Evolutionary conservation across 1,139 yeast genomes (phyloP).

Genomic region (Suhomyces atakaporum): DNA sequence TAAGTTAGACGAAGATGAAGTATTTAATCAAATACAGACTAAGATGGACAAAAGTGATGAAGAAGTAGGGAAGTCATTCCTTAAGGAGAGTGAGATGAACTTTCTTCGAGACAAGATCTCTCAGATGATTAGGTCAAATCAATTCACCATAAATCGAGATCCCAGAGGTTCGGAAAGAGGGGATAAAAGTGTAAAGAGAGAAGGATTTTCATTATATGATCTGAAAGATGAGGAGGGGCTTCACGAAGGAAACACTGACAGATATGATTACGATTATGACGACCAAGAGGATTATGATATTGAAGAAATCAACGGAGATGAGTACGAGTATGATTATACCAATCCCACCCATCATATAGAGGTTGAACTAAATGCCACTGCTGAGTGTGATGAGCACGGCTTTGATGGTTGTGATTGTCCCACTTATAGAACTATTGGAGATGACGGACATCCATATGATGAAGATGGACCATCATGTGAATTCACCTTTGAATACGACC

Average conservation of each 20-base stretch:
- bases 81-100: conserved; percentile 37
- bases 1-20: conserved; percentile 14
- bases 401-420: conserved; percentile 36
- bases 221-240: conserved; percentile 46
- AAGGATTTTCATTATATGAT: conserved; percentile 42
- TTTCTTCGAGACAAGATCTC: conserved; percentile 33
- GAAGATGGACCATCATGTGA: conserved; percentile 35
- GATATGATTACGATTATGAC: conserved; percentile 21
- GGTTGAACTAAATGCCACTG: conserved; percentile 40
- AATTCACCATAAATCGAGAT: conserved; percentile 11
- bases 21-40: conserved; percentile 10
- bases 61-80: conserved; percentile 16
- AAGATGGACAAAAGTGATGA: conserved; percentile 6
- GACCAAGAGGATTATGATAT: conserved; percentile 43
- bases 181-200: conserved; percentile 14
- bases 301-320: conserved; percentile 34
- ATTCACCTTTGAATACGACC: conserved; percentile 47
- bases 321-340: conserved; percentile 28
- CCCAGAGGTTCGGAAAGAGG: neutral
- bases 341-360: conserved; percentile 44
- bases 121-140: conserved; percentile 23
- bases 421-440: conserved; percentile 19
- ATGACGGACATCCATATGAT: conserved; percentile 14
- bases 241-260: conserved; percentile 33
- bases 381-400: conserved; percentile 38